phyloP scores from a whole-genome alignment of 176 grass and related monocot species.

The Poa annua region DNA sequence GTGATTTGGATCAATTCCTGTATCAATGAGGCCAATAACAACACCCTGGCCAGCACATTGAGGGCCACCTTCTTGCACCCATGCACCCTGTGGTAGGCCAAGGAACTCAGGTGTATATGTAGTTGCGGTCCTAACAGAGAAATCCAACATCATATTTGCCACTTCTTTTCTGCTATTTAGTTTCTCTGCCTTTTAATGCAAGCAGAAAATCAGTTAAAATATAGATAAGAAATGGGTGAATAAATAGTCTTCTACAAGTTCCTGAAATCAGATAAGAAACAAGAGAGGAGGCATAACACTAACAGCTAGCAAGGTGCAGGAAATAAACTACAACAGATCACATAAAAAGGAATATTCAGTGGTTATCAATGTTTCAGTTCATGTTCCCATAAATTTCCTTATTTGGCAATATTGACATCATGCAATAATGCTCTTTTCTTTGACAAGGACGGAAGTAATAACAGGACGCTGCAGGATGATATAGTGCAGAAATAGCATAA shows the following conservation, averaged over 20 bases:
- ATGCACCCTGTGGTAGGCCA: conserved; percentile 84
- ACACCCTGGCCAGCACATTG: conserved; percentile 84
- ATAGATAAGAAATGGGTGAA: neutral
- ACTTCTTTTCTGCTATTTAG: conserved; percentile 82
- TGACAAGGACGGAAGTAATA: conserved; percentile 6
- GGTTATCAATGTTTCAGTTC: conserved; percentile 2
- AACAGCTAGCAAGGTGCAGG: neutral
- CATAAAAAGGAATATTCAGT: neutral
- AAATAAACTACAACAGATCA: neutral
- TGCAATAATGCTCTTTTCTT: conserved; percentile 8
- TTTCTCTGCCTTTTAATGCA: conserved; percentile 72
- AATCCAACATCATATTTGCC: conserved; percentile 81
- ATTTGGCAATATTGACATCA: conserved; percentile 18
- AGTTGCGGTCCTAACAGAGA: conserved; percentile 88
- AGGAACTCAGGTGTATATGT: conserved; percentile 98
- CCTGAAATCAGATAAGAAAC: neutral
- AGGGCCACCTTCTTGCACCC: conserved; percentile 85
- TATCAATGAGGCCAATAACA: conserved; percentile 90
- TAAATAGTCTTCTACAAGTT: conserved; percentile 22
- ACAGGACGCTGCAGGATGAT: neutral
- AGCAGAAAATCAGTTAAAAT: conserved; percentile 54
- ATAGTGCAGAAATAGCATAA: conserved; percentile 29
- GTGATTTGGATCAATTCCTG: conserved; percentile 91
- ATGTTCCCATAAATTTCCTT: neutral
- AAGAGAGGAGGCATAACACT: neutral